Base-by-base conservation (phyloP, 805 yeast species). In the Metschnikowia bowlesiae region DNA sequence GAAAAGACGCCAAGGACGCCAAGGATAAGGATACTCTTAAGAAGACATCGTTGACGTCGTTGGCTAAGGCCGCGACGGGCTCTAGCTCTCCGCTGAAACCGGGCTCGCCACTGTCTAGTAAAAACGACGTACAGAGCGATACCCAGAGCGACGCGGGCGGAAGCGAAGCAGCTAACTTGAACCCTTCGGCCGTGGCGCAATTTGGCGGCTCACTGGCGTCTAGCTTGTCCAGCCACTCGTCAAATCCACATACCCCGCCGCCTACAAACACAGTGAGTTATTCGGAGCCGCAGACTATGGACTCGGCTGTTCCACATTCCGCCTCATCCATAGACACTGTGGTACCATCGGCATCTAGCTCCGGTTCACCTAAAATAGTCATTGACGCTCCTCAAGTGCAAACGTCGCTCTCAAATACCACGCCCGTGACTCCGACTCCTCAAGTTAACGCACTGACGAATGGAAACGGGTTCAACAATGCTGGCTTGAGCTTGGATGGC, bases 1-100 rank as follows among this genome's bases (percentile, higher is more conserved):
- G 69, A 50, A 72, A 75, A 56, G 73, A 71, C 57, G 68, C 68
- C 35, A 64, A 62, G 32, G 72, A 69, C 49, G 28, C 51, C 52
- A 73, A 77, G 63, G 74, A 76, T 46, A 68, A 75, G 55, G 53
- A 48, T 6, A 6, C 30, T 22, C 8, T 46, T 33, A 49, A 53
- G 29, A 41, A 50, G 34, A 34, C 36, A 13, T 36, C 48, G 31
- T 26, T 48, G 36, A 35, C 50, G 26, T 18, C 34, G 16, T 39
- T 45, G 33, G 48, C 50, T 42, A 47, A 52, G 39, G 48, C 50
- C 14, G 44, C 48, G 10, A 39, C 49, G 28, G 33, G 49, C 11
- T 13, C 38, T 26, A 8, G 29, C 7, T 44, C 48, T 18, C 36
- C 41, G 30, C 47, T 39, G 49, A 45, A 47, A 26, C 29, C 37